Evolutionary conservation across 306 rosid species (phyloP), one percentile per base, ranked within the genome.

Genomic region (Pyrus communis): DNA sequence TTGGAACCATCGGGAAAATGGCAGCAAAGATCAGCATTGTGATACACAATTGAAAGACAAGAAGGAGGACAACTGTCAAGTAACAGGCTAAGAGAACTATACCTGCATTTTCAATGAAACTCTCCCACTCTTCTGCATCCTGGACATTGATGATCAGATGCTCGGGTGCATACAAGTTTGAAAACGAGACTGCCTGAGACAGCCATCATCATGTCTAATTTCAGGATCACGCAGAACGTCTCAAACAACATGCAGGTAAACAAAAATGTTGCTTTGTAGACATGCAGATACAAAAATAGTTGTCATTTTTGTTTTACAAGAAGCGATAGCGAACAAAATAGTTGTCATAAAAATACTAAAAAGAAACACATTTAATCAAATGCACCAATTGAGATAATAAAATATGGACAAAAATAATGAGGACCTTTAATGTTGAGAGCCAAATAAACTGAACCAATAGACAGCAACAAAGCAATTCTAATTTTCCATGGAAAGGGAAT

Each of bases 41-140:
- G 55, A 51, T 51, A 15, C 21, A 51, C 21, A 51, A 51, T 4
- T 17, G 55, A 17, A 15, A 15, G 55, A 15, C 55, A 15, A 51
- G 17, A 51, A 17, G 55, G 21, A 5, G 21, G 8, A 49, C 0
- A 7, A 23, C 27, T 8, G 25, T 19, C 6, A 42, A 35, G 40
- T 19, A 61, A 67, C 33, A 4, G 6, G 55, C 21, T 72, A 55
- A 69, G 68, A 63, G 57, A 52, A 66, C 54, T 64, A 31, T 81
- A 92, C 99, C 99, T 74, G 99, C 99, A 83, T 95, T 95, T 81
- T 95, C 96, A 70, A 95, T 88, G 87, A 90, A 89, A 84, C 88
- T 85, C 89, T 95, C 99, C 99, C 97, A 95, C 83, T 89, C 90
- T 73, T 95, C 99, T 33, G 99, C 99, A 73, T 95, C 97, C 78